These are phyloP conservation scores for Venturia carpophila DNA, from an alignment of 2,329 filamentous ascomycete genomes.

Conservation along the genomic window DNA sequence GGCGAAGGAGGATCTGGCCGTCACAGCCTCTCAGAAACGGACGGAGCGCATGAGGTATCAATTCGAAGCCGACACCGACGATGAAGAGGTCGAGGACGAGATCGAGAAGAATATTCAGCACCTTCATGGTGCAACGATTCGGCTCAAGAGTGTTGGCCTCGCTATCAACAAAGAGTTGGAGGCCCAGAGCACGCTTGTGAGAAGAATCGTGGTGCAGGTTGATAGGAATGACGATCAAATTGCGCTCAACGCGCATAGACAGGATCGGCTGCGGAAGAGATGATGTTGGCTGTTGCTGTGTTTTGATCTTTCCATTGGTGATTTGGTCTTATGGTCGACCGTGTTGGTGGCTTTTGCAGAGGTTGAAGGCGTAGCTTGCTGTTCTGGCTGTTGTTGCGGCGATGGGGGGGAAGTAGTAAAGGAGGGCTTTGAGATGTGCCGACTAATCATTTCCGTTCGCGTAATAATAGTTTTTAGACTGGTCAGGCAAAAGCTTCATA, in stretches of 20 bases:
- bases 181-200: neutral
- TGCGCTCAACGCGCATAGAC: neutral
- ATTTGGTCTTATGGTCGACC: too few species aligned
- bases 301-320: neutral
- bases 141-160: neutral
- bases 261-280: neutral
- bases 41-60: neutral
- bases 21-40: neutral
- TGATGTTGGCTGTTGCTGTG: neutral
- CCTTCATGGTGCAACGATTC: neutral
- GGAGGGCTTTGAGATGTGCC: too few species aligned
- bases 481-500: too few species aligned
- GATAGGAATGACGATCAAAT: neutral
- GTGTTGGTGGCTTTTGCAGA: too few species aligned
- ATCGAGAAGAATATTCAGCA: neutral
- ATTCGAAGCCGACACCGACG: slow-evolving; percentile 3
- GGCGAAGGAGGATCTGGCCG: neutral
- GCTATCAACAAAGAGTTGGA: neutral
- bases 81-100: slow-evolving; percentile 3
- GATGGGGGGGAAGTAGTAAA: too few species aligned
- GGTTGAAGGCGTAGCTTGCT: too few species aligned
- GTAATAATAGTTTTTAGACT: too few species aligned
- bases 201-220: neutral
- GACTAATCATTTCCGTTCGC: too few species aligned
- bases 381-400: too few species aligned